Conservation (phyloP, 345 rosid genomes). For the Firmiana major region DNA sequence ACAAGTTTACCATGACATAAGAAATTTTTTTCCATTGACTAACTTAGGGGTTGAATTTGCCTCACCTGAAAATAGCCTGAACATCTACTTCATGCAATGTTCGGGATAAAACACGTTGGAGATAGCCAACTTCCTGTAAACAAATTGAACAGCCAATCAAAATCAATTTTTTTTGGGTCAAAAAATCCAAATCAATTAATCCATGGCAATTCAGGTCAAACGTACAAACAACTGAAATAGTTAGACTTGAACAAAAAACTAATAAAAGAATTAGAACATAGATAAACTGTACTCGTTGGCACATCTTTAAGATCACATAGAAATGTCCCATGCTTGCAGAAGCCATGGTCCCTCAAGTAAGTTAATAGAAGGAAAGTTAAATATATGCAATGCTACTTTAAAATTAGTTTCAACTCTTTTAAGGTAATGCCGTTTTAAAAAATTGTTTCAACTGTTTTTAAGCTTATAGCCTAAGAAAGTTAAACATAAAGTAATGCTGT, state of each 20-base stretch:
- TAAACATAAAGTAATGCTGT: neutral
- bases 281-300: neutral
- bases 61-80: constrained; percentile 87
- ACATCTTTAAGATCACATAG: neutral
- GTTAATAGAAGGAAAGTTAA: neutral
- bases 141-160: constrained; percentile 19
- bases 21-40: neutral
- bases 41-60: neutral
- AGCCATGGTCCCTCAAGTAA: neutral
- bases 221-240: neutral
- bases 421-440: neutral
- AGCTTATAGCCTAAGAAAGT: neutral
- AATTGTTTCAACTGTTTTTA: neutral
- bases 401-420: neutral
- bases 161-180: too few relatives aligned
- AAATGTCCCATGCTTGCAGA: neutral
- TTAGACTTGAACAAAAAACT: neutral
- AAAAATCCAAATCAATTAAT: constrained; percentile 10
- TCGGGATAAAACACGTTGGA: constrained; percentile 86
- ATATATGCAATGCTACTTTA: neutral
- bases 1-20: neutral
- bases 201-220: neutral
- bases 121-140: constrained; percentile 86
- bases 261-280: neutral
- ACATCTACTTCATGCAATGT: constrained; percentile 86